Evolutionary conservation across 176 grass and related monocot species (phyloP), one percentile per base, ranked within the genome.

Genomic region (Metroxylon sagu): DNA sequence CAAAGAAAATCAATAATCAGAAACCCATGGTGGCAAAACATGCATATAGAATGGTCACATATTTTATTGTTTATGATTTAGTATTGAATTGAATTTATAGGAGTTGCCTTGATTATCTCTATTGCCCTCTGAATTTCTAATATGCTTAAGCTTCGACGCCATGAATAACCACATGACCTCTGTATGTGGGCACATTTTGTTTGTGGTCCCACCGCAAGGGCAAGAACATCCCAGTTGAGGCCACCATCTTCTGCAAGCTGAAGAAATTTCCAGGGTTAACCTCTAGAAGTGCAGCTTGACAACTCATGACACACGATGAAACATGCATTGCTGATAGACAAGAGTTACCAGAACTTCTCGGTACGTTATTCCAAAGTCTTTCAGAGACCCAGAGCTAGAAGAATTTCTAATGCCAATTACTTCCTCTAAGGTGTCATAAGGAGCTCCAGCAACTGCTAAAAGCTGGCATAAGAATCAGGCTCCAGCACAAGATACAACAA

Each of bases 351-450:
- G 78, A 67, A 97, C 59, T 80, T 97, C 76, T 67, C 79, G 72
- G 76, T 97, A 97, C 3, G 61, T 29, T 26, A 97, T 72, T 54
- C 84, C 87, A n/a, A 97, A 97, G 56, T 91, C 78, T 59, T 88
- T 91, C 29, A 97, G 87, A 30, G 93, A 97, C 27, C 93, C 87
- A 43, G 84, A 64, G 30, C 82, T 76, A 43, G 76, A 80, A 2
- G 78, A 76, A 1, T 83, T 76, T 64, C 93, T 88, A 74, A 88
- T 91, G 18, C 93, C 93, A 64, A 97, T 88, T 52, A 97, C 87
- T 79, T 91, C 87, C 72, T 97, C 93, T 54, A 97, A 57, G 16
- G 84, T 91, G 52, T 88, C 87, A 27, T 97, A 97, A 0, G 93
- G 87, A 43, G 93, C 72, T 61, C 87, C 87, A 63, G 84, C 81